These are phyloP conservation scores for Geranium rotundifolium DNA, from an alignment of 345 rosid genomes.

Conservation along the genomic window DNA sequence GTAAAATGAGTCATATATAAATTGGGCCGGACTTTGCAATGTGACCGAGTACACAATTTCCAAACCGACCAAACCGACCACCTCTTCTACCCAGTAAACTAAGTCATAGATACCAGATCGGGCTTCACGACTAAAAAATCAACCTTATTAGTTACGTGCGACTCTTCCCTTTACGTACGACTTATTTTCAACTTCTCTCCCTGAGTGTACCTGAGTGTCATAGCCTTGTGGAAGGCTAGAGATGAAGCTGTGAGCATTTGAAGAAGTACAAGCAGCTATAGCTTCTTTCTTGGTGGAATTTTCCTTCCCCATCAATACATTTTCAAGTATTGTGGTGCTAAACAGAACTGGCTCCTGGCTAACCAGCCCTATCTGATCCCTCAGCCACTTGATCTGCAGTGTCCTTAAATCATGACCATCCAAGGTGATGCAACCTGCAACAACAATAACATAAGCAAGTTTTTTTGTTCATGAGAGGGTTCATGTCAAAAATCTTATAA, in stretches of 20 bases:
- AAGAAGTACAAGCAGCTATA: slow-evolving; percentile 37
- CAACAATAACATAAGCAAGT: not conserved
- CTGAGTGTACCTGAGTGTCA: slow-evolving; percentile 40
- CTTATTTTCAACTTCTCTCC: no score
- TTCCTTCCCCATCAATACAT: slow-evolving; percentile 56
- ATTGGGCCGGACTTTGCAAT: no score
- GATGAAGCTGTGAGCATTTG: slow-evolving; percentile 44
- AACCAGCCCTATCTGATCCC: slow-evolving; percentile 27
- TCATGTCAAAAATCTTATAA: no score
- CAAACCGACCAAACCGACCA: no score
- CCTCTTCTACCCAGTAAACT: no score
- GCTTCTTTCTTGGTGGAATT: slow-evolving; percentile 52
- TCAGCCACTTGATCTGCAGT: slow-evolving; percentile 12
- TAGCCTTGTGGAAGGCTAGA: slow-evolving; percentile 45
- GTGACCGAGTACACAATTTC: no score
- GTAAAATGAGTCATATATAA: no score
- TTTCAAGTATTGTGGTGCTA: slow-evolving; percentile 30
- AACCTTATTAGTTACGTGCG: no score
- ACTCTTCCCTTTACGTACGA: no score
- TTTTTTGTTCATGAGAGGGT: no score
- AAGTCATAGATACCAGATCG: no score
- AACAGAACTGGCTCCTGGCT: slow-evolving; percentile 39
- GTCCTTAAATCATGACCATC: not conserved
- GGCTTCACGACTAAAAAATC: no score
- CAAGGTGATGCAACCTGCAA: not conserved